Evolutionary conservation across 1,284 basidiomycete species (phyloP).

Genomic region (Irpex sp.): DNA sequence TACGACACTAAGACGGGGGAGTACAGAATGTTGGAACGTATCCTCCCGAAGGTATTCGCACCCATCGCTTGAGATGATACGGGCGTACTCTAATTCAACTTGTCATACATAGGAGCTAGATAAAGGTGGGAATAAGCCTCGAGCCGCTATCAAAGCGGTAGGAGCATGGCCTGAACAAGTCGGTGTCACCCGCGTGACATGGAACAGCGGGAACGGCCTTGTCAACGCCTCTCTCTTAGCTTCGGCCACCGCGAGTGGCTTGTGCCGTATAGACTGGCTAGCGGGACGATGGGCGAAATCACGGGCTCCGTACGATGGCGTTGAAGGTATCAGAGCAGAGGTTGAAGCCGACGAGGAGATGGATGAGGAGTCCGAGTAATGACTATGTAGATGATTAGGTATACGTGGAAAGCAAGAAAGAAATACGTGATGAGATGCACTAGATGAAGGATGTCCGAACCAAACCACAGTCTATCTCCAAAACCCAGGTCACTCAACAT

Average conservation of each 20-base stretch:
- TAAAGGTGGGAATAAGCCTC: slow-evolving; percentile 38
- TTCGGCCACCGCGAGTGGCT: slow-evolving; percentile 75
- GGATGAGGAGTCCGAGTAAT: slow-evolving; percentile 26
- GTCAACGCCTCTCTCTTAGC: slow-evolving; percentile 67
- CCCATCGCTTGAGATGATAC: neutral
- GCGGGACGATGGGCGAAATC: slow-evolving; percentile 64
- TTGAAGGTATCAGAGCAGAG: slow-evolving; percentile 40
- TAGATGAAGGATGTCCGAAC: neutral
- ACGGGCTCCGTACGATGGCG: slow-evolving; percentile 56
- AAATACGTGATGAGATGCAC: neutral
- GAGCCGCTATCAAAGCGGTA: slow-evolving; percentile 34
- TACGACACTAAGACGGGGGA: slow-evolving; percentile 70
- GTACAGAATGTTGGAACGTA: slow-evolving; percentile 81
- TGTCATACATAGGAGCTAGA: slow-evolving; percentile 49
- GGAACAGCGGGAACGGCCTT: slow-evolving; percentile 77
- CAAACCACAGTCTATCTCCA: neutral
- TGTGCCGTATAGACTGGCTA: slow-evolving; percentile 81
- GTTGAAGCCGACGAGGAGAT: slow-evolving; percentile 29
- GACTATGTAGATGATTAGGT: neutral
- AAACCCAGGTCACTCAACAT: slow-evolving; percentile 19
- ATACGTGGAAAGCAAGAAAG: neutral
- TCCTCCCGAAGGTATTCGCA: slow-evolving; percentile 63
- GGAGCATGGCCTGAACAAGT: slow-evolving; percentile 78
- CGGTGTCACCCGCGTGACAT: slow-evolving; percentile 70
- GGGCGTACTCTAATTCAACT: neutral